Conservation (phyloP, 2,329 filamentous ascomycete genomes). For the Colletotrichum scovillei region DNA sequence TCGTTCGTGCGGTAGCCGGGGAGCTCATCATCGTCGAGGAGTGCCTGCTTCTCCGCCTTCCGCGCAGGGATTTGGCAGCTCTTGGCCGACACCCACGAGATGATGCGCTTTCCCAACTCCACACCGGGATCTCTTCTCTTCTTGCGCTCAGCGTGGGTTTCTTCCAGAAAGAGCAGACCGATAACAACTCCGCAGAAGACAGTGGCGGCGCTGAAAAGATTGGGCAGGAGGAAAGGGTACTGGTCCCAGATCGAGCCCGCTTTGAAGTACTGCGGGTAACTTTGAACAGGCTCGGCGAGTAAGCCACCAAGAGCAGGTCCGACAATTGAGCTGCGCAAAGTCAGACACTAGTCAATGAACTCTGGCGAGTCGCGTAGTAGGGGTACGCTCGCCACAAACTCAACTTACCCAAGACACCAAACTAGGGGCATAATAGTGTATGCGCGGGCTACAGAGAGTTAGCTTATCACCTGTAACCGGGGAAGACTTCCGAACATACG, state of each 20-base stretch:
- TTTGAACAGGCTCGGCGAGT: conserved; percentile 86
- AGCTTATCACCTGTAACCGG: conserved; percentile 35
- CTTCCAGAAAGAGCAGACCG: conserved; percentile 89
- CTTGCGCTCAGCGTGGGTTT: conserved; percentile 90
- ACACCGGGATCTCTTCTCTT: conserved; percentile 79
- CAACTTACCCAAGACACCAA: conserved; percentile 89
- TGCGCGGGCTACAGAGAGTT: conserved; percentile 74
- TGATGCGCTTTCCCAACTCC: conserved; percentile 79
- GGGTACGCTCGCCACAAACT: neutral
- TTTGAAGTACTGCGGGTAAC: conserved; percentile 80
- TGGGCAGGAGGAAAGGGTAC: conserved; percentile 92
- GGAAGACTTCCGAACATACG: conserved; percentile 62
- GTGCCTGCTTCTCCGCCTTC: conserved; percentile 68
- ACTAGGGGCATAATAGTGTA: conserved; percentile 99
- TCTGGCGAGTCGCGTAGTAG: conserved; percentile 8
- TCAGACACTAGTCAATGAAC: conserved; percentile 38
- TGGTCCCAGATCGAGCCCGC: conserved; percentile 82
- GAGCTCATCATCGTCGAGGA: conserved; percentile 71
- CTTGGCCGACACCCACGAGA: conserved; percentile 55
- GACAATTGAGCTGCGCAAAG: conserved; percentile 78
- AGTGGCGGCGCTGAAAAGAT: conserved; percentile 87
- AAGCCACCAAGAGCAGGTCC: conserved; percentile 92
- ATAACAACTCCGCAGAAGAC: conserved; percentile 81
- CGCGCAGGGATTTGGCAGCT: conserved; percentile 49
- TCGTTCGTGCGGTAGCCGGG: conserved; percentile 76